phyloP scores from a whole-genome alignment of 73 alveolate genomes.

The Effrenium voratum region DNA sequence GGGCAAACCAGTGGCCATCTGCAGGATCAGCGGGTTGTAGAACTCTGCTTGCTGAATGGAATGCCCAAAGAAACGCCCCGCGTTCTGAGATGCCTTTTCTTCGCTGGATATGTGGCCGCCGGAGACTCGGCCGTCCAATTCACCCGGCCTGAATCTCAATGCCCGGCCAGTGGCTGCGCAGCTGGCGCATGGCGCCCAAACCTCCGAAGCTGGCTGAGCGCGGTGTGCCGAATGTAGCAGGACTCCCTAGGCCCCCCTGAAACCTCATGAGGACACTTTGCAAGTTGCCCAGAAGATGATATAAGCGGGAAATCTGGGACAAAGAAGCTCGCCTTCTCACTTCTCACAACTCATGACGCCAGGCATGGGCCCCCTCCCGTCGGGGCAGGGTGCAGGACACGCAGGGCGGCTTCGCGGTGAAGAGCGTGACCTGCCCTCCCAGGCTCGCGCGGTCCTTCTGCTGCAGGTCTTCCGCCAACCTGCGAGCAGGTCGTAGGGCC shows the following conservation, averaged over 20 bases:
- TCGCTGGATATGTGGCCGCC: no score
- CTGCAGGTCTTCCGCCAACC: constrained; percentile 14
- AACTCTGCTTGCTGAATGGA: no score
- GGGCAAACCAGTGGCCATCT: no score
- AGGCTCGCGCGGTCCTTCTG: background rate
- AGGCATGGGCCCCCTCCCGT: background rate
- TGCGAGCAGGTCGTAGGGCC: background rate
- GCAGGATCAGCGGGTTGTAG: no score
- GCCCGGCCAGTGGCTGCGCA: constrained; percentile 57
- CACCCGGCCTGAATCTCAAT: background rate
- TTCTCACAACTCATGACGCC: background rate
- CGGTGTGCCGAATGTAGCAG: background rate
- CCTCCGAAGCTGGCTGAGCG: background rate
- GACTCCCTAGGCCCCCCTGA: background rate
- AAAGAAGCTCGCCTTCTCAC: background rate
- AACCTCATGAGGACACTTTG: background rate
- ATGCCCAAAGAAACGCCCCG: no score
- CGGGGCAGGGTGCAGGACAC: background rate
- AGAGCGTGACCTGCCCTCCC: constrained; percentile 38
- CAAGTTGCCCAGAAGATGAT: background rate
- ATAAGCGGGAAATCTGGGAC: no score
- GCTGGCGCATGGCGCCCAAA: constrained; percentile 81
- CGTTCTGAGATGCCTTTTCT: no score
- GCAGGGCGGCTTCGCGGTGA: background rate
- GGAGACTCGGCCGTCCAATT: background rate